phyloP scores from a whole-genome alignment of 2,329 filamentous ascomycete species.

The Sarocladiaceae sp. region DNA sequence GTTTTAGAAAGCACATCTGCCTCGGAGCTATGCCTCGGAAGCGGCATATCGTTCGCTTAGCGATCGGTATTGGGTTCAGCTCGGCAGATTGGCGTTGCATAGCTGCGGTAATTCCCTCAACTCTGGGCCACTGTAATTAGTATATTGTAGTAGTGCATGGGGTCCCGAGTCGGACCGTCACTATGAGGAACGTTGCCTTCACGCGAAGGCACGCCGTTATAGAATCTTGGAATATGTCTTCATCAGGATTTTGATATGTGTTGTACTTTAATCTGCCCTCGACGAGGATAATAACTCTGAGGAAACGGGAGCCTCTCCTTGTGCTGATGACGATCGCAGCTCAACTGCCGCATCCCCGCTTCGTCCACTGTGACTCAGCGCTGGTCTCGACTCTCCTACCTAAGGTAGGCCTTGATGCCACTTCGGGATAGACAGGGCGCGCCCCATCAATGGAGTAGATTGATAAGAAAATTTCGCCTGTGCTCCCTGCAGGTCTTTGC shows the following conservation, averaged over 20 bases:
- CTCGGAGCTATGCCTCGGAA: background rate
- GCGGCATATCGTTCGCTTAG: background rate
- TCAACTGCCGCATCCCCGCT: too few relatives aligned
- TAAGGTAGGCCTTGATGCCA: background rate
- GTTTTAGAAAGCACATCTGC: background rate
- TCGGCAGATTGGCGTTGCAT: background rate
- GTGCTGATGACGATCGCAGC: too few relatives aligned
- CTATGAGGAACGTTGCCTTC: too few relatives aligned
- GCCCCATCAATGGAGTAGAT: background rate
- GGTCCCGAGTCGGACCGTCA: too few relatives aligned
- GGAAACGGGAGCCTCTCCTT: too few relatives aligned
- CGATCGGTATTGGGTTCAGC: background rate
- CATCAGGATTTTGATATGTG: too few relatives aligned
- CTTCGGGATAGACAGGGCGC: background rate
- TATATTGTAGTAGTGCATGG: background rate
- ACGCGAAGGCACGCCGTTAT: too few relatives aligned
- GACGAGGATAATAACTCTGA: too few relatives aligned
- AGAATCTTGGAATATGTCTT: too few relatives aligned
- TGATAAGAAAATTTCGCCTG: conserved; percentile 22
- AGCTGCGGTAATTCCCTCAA: conserved; percentile 6
- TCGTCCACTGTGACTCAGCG: background rate
- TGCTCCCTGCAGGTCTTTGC: background rate
- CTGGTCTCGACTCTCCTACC: background rate
- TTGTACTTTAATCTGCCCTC: too few relatives aligned
- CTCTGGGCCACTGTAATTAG: background rate